Percentiles rank a stretch among this genome's conserved stretches.
Evolutionary conservation across 768 basidiomycete species (phyloP).

Genomic region (Trametes maxima): DNA sequence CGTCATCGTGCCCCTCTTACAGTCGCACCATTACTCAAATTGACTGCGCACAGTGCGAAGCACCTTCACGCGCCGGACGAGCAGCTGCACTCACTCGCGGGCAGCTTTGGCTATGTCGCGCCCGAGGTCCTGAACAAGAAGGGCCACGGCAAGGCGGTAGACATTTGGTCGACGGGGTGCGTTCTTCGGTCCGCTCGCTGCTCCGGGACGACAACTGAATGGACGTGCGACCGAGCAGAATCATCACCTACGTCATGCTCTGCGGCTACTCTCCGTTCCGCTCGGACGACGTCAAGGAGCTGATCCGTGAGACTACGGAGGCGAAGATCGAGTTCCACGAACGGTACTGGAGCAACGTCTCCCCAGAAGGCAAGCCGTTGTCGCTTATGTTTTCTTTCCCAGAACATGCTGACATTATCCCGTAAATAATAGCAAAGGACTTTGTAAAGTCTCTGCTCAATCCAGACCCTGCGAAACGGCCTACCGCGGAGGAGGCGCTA

Average conservation of each 20-base stretch:
- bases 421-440: conserved; percentile 63
- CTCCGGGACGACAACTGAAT: not conserved
- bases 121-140: conserved; percentile 81
- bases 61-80: conserved; percentile 75
- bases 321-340: conserved; percentile 92
- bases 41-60: conserved; percentile 60
- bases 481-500: conserved; percentile 73
- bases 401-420: not conserved
- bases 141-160: conserved; percentile 93
- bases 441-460: conserved; percentile 78
- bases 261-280: conserved; percentile 97
- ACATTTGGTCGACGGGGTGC: conserved; percentile 92
- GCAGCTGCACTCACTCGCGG: conserved; percentile 70
- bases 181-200: conserved; percentile 25
- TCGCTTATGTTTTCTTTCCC: not conserved
- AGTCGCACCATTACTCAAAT: not conserved
- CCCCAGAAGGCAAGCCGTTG: conserved; percentile 56
- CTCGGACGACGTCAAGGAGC: conserved; percentile 71
- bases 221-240: conserved; percentile 44
- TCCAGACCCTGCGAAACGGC: conserved; percentile 69
- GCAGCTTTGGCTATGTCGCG: conserved; percentile 88
- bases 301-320: conserved; percentile 82
- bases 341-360: conserved; percentile 92
- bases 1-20: conserved; percentile 30
- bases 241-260: conserved; percentile 93